Evolutionary conservation across 257 asterid species (phyloP).

Genomic region (Jaltomata sinuosa): DNA sequence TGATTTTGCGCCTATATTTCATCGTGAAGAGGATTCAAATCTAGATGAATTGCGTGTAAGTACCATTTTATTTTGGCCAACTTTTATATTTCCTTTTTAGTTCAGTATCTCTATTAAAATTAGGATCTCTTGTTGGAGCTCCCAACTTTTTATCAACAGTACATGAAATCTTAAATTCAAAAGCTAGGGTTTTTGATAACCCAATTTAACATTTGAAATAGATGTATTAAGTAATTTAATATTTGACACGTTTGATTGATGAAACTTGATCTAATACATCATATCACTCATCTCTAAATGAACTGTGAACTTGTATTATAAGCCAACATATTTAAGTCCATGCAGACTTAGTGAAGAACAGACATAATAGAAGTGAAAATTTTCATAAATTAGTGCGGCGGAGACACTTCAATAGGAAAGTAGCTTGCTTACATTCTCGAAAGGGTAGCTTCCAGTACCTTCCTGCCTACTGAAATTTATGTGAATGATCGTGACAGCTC

Average conservation of each 20-base stretch:
- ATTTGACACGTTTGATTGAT: background rate
- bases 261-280: background rate
- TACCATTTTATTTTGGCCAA: background rate
- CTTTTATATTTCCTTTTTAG: background rate
- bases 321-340: background rate
- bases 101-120: background rate
- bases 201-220: background rate
- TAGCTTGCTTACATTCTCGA: background rate
- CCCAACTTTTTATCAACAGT: background rate
- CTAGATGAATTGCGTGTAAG: constrained; percentile 97
- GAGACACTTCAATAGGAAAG: background rate
- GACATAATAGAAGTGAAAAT: background rate
- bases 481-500: background rate
- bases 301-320: background rate
- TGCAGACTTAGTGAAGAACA: background rate
- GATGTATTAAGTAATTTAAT: background rate
- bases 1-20: constrained; percentile 92
- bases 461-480: background rate
- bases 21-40: constrained; percentile 68
- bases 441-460: background rate
- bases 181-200: background rate
- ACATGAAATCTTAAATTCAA: background rate
- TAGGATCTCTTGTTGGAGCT: background rate
- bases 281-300: background rate
- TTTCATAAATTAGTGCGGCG: background rate